Evolutionary conservation across 2,329 filamentous ascomycete genomes (phyloP), one percentile per base, ranked within the genome.

Genomic region (Colletotrichum salicis): DNA sequence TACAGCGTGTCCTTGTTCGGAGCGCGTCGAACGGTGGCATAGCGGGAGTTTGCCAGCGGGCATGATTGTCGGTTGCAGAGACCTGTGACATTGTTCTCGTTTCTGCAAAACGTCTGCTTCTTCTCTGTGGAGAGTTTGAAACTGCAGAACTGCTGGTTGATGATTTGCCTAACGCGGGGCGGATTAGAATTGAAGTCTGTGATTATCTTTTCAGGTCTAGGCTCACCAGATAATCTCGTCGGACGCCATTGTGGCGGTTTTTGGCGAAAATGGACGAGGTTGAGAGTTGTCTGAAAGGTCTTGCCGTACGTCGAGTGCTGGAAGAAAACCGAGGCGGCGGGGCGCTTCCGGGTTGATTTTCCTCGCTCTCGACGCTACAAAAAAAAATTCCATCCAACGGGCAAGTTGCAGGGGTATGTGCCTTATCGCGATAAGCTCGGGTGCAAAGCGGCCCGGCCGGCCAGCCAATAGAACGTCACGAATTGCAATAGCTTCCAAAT

Each of bases 111-210:
- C 78, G 91, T 98, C 82, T 96, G 92, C 71, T 92, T 89, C 83
- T 96, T 97, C 29, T 94, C 93, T 24, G 92, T 94, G 85, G 91
- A 97, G 76, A 98, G 87, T 81, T 98, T 98, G 87, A 95, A 98
- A 63, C 93, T 92, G 86, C 96, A 98, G 82, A 96, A 97, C 80
- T 96, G 93, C 84, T 96, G 94, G 84, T 97, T 97, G 76, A 98
- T 97, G 70, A 98, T 94, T 82, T 95, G 92, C 96, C 69, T 71
- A 8, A 3, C 1, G 19, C 31, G 10, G 10, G 59, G 19, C 15
- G 41, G 4, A 45, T 71, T 55, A 71, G 45, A 24, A 64, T 27
- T 33, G 22, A 62, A 13, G 22, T 27, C 33, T 41, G 10, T 1
- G 48, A 5, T 13, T 24, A 45, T 13, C 1, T 24, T 12, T 33